These are phyloP conservation scores for Camellia granthamiana DNA, from an alignment of 148 eudicot species.

Conservation along the genomic window DNA sequence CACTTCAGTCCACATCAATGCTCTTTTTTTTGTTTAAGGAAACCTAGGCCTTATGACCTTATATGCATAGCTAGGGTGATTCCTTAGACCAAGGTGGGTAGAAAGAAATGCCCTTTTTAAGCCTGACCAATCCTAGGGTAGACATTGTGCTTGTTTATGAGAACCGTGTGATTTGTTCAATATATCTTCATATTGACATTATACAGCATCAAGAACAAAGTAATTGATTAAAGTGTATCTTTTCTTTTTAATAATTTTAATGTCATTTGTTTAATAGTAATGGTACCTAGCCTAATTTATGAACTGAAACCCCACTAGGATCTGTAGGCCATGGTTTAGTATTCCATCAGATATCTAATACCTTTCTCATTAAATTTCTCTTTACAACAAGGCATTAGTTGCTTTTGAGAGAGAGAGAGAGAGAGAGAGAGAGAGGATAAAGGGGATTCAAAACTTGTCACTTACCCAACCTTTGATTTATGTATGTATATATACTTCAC, in stretches of 20 bases:
- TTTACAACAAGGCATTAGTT: conserved; percentile 14
- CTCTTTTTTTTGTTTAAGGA: conserved; percentile 4
- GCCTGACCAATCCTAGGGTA: conserved; percentile 5
- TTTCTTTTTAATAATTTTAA: not conserved
- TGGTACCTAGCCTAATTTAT: not conserved
- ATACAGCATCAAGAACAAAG: not conserved
- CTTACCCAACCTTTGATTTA: not conserved
- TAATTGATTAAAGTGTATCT: not conserved
- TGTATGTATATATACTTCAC: not conserved
- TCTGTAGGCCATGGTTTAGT: conserved; percentile 11
- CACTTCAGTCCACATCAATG: not conserved
- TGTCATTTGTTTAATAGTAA: not conserved
- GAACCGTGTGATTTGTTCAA: conserved; percentile 8
- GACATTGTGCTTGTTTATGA: not conserved
- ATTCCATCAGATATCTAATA: conserved; percentile 1
- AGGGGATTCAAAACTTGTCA: not conserved
- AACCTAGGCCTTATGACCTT: not conserved
- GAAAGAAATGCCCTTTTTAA: not conserved
- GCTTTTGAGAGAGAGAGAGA: not conserved
- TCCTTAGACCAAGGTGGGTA: not conserved
- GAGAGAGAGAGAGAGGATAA: not conserved
- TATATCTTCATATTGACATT: conserved; percentile 1
- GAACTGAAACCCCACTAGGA: conserved; percentile 13
- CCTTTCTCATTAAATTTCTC: not conserved
- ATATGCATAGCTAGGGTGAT: no score